These are phyloP conservation scores for Ramaria sp. DNA, from an alignment of 768 basidiomycete species.

Conservation along the genomic window DNA sequence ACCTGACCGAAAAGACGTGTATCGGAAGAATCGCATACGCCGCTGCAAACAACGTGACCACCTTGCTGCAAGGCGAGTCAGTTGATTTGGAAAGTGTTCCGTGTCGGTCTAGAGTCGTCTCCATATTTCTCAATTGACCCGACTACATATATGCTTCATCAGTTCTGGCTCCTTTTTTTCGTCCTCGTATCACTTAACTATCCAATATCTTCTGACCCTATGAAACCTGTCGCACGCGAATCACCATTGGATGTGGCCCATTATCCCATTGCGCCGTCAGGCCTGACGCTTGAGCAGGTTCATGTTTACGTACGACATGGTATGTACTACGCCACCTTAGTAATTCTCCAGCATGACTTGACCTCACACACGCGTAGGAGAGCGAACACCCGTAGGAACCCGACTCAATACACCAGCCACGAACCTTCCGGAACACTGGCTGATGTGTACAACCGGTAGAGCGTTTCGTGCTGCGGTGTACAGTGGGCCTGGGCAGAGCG, in stretches of 20 bases:
- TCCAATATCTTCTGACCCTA: not conserved
- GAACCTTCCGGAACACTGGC: constrained; percentile 55
- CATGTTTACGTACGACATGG: constrained; percentile 71
- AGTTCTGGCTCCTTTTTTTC: not conserved
- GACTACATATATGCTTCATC: not conserved
- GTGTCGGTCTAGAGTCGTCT: not conserved
- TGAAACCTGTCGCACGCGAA: constrained; percentile 12
- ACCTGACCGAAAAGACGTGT: no score
- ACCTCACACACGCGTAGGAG: constrained; percentile 33
- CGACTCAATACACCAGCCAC: constrained; percentile 53
- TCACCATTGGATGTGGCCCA: constrained; percentile 45
- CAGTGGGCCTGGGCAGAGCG: constrained; percentile 2
- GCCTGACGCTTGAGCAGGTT: constrained; percentile 55
- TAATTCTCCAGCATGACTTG: not conserved
- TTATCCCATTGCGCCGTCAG: constrained; percentile 48
- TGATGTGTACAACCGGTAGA: constrained; percentile 16
- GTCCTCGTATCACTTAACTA: not conserved
- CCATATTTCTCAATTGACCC: not conserved
- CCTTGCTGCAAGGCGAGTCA: no score
- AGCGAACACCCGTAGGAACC: constrained; percentile 66
- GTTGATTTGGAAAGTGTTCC: no score
- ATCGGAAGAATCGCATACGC: no score
- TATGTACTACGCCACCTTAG: constrained; percentile 21
- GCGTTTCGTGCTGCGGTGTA: constrained; percentile 15
- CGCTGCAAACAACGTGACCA: no score